These are phyloP conservation scores for Przewalskia tangutica DNA, from an alignment of 257 asterid genomes.

Conservation along the genomic window DNA sequence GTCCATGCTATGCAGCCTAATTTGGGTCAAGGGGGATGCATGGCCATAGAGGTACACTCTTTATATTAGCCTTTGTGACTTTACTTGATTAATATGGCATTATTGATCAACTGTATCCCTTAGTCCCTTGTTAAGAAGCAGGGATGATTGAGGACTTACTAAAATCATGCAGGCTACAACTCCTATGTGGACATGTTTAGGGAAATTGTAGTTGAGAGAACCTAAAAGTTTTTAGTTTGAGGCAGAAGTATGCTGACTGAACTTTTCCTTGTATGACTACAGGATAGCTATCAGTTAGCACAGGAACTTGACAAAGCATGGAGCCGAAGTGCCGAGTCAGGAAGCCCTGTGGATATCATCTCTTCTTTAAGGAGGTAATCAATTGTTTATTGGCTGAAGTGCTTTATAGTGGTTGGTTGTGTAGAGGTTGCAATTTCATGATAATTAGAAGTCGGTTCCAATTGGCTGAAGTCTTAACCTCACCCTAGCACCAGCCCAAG, in stretches of 20 bases:
- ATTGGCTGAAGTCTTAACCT: neutral
- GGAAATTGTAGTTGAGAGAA: neutral
- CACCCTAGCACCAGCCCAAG: neutral
- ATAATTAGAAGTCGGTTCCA: neutral
- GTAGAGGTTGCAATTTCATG: neutral
- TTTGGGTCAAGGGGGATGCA: slow-evolving; percentile 99
- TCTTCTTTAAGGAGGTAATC: slow-evolving; percentile 58
- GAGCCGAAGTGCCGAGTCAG: slow-evolving; percentile 33
- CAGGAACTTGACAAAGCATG: slow-evolving; percentile 71
- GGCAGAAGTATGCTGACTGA: neutral
- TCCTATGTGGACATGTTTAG: neutral
- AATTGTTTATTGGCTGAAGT: neutral
- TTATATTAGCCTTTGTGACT: neutral
- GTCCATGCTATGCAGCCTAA: slow-evolving; percentile 99
- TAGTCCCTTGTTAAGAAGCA: slow-evolving; percentile 1
- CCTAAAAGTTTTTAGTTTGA: neutral
- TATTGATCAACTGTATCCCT: neutral
- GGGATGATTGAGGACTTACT: neutral
- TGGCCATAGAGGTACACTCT: slow-evolving; percentile 90
- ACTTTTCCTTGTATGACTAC: slow-evolving; percentile 9
- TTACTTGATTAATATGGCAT: neutral
- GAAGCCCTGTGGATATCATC: slow-evolving; percentile 43
- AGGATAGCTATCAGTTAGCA: slow-evolving; percentile 93
- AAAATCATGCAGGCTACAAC: neutral
- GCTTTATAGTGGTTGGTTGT: neutral